Evolutionary conservation across 495 filamentous ascomycete genomes (phyloP), one percentile per base, ranked within the genome.

Genomic region (Hypoxylon fuscum): DNA sequence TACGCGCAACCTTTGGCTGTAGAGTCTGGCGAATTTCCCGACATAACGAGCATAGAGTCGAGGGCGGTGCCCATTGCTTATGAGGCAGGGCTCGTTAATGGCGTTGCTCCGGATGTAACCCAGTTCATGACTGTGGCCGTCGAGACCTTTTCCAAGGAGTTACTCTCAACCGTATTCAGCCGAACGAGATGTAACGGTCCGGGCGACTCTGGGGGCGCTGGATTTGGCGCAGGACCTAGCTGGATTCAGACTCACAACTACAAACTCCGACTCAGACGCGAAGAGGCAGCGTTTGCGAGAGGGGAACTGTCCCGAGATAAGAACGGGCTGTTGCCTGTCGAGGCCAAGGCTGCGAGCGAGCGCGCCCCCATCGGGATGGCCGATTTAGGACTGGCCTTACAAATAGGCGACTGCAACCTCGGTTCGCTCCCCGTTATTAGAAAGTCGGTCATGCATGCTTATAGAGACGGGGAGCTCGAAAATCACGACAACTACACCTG

Each of bases 21-120:
- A 31, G 95, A 98, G 75, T 93, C 93, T 0, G 90, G 91, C 55
- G 95, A 98, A 76, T 97, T 98, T 68, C 95, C 95, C 11, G 91
- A 96, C 63, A 75, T 84, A 8, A 82, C 86, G 47, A 88, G 87
- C 22, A 91, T 98, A 61, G 83, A 90, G 65, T 82, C 85, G 15
- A 90, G 93, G 54, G 96, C 98, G 90, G 80, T 91, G 14, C 93
- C 95, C 7, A 95, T 97, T 62, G 96, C 92, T 75, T 97, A 96
- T 75, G 95, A 97, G 74, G 84, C 90, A 59, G 95, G 93, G 0
- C 84, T 98, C 3, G 81, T 83, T n/a, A 83, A 82, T 18, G 91
- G 93, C 2, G 85, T 90, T 59, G 77, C 84, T 5, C 70, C 87
- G 5, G 85, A 90, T 22, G 90, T 90, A 29, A 87, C 93, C 5